These are phyloP conservation scores for Ascosphaera pollenicola DNA, from an alignment of 2,329 filamentous ascomycete genomes.

Conservation along the genomic window DNA sequence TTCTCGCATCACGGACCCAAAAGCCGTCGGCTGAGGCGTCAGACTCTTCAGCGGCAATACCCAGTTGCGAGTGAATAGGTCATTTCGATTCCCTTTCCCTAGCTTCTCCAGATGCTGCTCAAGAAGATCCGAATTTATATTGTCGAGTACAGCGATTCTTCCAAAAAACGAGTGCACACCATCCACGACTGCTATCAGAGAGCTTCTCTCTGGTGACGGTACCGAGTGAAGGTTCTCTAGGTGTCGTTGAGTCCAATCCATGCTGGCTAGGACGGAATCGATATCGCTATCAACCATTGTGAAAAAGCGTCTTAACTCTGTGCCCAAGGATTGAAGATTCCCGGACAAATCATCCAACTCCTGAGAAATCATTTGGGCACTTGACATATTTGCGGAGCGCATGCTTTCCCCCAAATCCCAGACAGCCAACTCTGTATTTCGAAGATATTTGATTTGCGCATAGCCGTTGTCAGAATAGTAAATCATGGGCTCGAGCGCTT, in stretches of 20 bases:
- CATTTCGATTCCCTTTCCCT: conserved; percentile 6
- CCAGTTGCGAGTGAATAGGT: conserved; percentile 6
- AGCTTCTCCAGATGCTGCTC: neutral
- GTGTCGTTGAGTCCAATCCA: conserved; percentile 89
- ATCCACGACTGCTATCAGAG: neutral
- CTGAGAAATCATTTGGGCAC: conserved; percentile 62
- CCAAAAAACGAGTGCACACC: conserved; percentile 41
- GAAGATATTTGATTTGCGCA: conserved; percentile 64
- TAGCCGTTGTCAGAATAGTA: conserved; percentile 85
- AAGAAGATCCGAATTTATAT: neutral
- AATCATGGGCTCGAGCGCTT: conserved; percentile 81
- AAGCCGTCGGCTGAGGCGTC: conserved; percentile 30
- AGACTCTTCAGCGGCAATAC: conserved; percentile 6
- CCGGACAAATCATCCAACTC: conserved; percentile 74
- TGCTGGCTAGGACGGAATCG: conserved; percentile 77
- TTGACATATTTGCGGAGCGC: conserved; percentile 73
- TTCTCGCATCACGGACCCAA: conserved; percentile 47
- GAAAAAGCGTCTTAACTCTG: conserved; percentile 81
- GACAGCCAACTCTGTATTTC: conserved; percentile 78
- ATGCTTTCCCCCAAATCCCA: conserved; percentile 91
- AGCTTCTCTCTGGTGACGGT: conserved; percentile 13
- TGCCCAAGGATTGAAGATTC: conserved; percentile 59
- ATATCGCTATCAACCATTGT: conserved; percentile 84
- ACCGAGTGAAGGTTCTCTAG: conserved; percentile 44
- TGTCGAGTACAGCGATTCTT: conserved; percentile 1